These are phyloP conservation scores for Penicillium macrosclerotiorum DNA, from an alignment of 495 filamentous ascomycete species.

Conservation along the genomic window DNA sequence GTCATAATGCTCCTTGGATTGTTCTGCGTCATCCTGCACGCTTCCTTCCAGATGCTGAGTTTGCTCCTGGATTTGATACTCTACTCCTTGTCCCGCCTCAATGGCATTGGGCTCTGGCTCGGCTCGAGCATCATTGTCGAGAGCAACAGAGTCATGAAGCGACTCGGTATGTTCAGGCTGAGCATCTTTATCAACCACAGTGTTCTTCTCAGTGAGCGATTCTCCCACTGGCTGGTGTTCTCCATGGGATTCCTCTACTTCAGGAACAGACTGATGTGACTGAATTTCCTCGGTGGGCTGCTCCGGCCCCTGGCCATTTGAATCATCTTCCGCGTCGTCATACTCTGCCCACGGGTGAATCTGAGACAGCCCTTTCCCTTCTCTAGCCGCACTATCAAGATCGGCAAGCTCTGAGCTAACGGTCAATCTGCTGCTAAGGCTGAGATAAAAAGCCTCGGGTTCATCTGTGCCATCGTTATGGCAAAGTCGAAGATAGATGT, in stretches of 20 bases:
- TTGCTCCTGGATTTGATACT: too few species aligned
- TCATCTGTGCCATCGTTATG: slow-evolving; percentile 57
- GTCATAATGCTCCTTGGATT: slow-evolving; percentile 20
- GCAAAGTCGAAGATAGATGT: slow-evolving; percentile 56
- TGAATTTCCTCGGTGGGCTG: slow-evolving; percentile 10
- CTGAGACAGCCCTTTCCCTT: slow-evolving; percentile 60
- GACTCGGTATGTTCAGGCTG: slow-evolving; percentile 8
- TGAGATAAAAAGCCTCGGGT: slow-evolving; percentile 55
- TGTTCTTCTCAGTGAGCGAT: background rate
- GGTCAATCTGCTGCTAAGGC: slow-evolving; percentile 45
- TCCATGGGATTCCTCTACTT: background rate
- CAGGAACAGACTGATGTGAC: background rate
- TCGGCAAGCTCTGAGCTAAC: slow-evolving; percentile 44
- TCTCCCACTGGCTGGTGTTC: background rate
- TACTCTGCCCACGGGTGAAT: slow-evolving; percentile 42
- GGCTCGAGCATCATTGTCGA: background rate
- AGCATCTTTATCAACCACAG: background rate
- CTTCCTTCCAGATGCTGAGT: slow-evolving; percentile 3
- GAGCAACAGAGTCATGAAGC: background rate
- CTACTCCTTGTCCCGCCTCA: background rate
- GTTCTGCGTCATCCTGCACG: slow-evolving; percentile 4
- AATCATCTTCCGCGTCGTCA: slow-evolving; percentile 24
- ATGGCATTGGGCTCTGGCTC: background rate
- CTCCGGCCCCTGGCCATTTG: slow-evolving; percentile 12
- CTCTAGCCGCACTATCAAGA: slow-evolving; percentile 49